phyloP scores from a whole-genome alignment of 352 stramenopile species.

The Globisporangium cylindrosporum region DNA sequence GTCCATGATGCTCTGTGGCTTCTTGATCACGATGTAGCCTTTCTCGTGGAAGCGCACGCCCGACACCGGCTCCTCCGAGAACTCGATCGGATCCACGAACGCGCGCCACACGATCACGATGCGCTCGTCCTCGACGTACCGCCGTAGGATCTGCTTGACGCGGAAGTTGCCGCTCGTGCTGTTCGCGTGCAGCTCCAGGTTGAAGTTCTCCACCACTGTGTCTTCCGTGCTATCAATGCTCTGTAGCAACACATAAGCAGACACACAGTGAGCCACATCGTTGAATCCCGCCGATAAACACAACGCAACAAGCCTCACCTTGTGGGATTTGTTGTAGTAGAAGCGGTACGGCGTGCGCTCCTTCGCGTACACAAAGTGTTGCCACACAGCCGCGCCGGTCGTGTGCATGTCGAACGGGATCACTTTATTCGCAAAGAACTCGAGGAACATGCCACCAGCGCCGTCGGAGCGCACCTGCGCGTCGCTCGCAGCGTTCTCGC shows the following conservation, averaged over 20 bases:
- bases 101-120: slow-evolving; percentile 59
- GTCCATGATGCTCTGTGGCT: slow-evolving; percentile 27
- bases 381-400: slow-evolving; percentile 35
- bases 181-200: slow-evolving; percentile 50
- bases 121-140: slow-evolving; percentile 57
- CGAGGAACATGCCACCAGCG: slow-evolving; percentile 32
- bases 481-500: slow-evolving; percentile 32
- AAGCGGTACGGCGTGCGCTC: slow-evolving; percentile 39
- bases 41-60: slow-evolving; percentile 42
- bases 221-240: slow-evolving; percentile 36
- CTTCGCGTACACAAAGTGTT: slow-evolving; percentile 43
- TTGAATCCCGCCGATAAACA: neutral
- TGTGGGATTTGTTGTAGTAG: slow-evolving; percentile 32
- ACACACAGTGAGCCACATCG: neutral
- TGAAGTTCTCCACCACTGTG: slow-evolving; percentile 57
- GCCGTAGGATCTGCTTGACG: slow-evolving; percentile 58
- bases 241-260: slow-evolving; percentile 5
- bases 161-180: slow-evolving; percentile 47
- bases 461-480: slow-evolving; percentile 33
- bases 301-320: slow-evolving; percentile 17
- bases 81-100: slow-evolving; percentile 46
- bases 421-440: slow-evolving; percentile 50
- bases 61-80: slow-evolving; percentile 33
- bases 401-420: slow-evolving; percentile 35
- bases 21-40: slow-evolving; percentile 55